Conservation (phyloP, 495 filamentous ascomycete species). For the Copromyces sp. region DNA sequence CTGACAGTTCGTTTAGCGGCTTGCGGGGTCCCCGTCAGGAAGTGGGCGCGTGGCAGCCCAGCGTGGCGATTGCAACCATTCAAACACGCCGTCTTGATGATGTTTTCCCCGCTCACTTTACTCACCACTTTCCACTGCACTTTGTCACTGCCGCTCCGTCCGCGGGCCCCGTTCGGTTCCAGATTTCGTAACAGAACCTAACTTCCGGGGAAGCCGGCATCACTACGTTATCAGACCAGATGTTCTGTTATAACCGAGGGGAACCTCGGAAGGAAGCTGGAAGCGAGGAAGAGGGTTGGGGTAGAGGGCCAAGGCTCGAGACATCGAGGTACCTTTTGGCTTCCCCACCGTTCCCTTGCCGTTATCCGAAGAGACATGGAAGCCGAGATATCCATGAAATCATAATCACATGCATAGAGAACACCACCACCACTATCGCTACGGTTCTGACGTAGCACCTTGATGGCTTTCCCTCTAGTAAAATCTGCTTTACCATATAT, state of each 20-base stretch:
- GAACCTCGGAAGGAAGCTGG: background rate
- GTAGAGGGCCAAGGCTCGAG: background rate
- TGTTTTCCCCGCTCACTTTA: background rate
- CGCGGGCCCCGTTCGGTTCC: background rate
- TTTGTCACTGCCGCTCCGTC: background rate
- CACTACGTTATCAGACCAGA: background rate
- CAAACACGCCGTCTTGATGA: background rate
- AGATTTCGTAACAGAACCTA: background rate
- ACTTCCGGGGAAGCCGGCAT: background rate
- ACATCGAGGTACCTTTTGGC: background rate
- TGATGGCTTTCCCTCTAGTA: background rate
- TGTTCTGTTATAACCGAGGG: background rate
- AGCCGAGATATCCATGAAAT: background rate
- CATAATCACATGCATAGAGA: conserved; percentile 14
- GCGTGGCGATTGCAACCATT: background rate
- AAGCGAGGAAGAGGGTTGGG: background rate
- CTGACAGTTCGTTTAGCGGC: background rate
- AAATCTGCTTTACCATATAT: background rate
- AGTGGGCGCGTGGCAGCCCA: background rate
- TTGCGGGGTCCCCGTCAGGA: background rate
- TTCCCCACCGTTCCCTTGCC: conserved; percentile 2
- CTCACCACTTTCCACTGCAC: no score
- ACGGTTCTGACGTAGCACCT: background rate
- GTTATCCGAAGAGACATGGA: conserved; percentile 4
- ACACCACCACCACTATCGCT: background rate